Conservation (phyloP, 1,284 basidiomycete genomes). For the Puccinia hordei region DNA sequence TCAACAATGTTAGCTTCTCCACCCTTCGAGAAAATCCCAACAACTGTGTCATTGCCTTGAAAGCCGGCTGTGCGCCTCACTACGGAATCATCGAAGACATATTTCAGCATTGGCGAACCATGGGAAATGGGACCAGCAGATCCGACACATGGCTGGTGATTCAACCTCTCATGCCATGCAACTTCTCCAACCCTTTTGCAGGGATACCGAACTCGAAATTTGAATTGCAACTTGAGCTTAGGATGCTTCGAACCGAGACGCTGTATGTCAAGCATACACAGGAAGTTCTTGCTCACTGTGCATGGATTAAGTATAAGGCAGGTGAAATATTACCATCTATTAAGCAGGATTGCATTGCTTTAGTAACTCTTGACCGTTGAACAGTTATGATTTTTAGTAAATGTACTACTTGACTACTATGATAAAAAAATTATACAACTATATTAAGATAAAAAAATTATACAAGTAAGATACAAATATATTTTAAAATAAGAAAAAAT, state of each 20-base stretch:
- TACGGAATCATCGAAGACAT: conserved; percentile 22
- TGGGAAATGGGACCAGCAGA: neutral
- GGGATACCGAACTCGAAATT: conserved; percentile 8
- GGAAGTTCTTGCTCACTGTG: conserved; percentile 36
- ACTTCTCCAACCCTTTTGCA: conserved; percentile 29
- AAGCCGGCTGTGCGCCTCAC: neutral
- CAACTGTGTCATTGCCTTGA: conserved; percentile 16
- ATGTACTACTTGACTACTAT: neutral
- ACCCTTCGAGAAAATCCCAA: conserved; percentile 20
- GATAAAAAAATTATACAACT: too few species aligned
- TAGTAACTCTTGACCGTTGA: conserved; percentile 14
- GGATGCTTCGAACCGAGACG: conserved; percentile 1
- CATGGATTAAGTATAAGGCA: conserved; percentile 41
- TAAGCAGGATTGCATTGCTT: conserved; percentile 4
- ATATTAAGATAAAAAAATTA: too few species aligned
- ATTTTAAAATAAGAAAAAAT: too few species aligned
- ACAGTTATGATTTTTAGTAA: neutral
- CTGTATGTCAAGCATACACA: neutral
- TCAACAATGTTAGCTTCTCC: conserved; percentile 8
- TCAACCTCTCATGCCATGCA: conserved; percentile 19
- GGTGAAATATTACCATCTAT: conserved; percentile 12
- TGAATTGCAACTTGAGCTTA: conserved; percentile 12
- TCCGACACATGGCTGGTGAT: conserved; percentile 21
- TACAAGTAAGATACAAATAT: too few species aligned
- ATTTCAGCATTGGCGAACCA: conserved; percentile 6